A percentile compares a stretch with the other conserved stretches of the same genome.
phyloP scores from a whole-genome alignment of 192 early-diverging fungal genomes.

The Coemansia sp. region DNA sequence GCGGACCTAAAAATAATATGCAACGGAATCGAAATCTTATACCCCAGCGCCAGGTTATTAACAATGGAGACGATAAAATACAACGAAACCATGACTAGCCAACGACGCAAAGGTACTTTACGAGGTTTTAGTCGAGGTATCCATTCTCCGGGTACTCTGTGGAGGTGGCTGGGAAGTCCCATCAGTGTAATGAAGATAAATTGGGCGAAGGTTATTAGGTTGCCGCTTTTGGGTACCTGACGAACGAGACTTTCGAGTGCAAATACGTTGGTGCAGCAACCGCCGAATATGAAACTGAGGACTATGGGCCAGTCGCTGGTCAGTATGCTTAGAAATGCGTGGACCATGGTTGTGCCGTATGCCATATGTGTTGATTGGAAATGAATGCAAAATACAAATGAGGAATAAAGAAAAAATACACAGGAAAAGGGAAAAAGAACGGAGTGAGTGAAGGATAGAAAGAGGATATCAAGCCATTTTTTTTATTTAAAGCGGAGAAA shows the following conservation, averaged over 20 bases:
- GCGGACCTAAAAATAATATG: slow-evolving; percentile 91
- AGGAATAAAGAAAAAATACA: neutral
- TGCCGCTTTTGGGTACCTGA: slow-evolving; percentile 61
- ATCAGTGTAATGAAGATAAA: slow-evolving; percentile 77
- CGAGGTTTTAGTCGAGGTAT: slow-evolving; percentile 60
- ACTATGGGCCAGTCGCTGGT: slow-evolving; percentile 63
- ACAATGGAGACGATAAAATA: slow-evolving; percentile 79
- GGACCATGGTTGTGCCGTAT: neutral
- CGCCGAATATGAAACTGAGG: slow-evolving; percentile 77
- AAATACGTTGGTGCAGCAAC: slow-evolving; percentile 87
- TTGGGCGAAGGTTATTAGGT: slow-evolving; percentile 83
- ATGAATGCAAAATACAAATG: neutral
- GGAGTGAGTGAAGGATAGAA: neutral
- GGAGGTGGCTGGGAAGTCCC: slow-evolving; percentile 63
- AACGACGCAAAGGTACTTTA: slow-evolving; percentile 68
- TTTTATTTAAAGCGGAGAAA: too few species aligned
- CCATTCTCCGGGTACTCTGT: slow-evolving; percentile 27
- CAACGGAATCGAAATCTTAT: slow-evolving; percentile 80
- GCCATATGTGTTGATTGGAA: neutral
- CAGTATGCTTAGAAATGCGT: neutral
- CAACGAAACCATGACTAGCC: slow-evolving; percentile 75
- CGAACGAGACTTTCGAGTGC: slow-evolving; percentile 77
- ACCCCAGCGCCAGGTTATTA: slow-evolving; percentile 83
- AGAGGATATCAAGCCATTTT: too few species aligned
- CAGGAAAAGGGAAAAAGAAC: slow-evolving; percentile 1